Evolutionary conservation across 495 filamentous ascomycete genomes (phyloP).

Genomic region (Lentithecium fluviatile): DNA sequence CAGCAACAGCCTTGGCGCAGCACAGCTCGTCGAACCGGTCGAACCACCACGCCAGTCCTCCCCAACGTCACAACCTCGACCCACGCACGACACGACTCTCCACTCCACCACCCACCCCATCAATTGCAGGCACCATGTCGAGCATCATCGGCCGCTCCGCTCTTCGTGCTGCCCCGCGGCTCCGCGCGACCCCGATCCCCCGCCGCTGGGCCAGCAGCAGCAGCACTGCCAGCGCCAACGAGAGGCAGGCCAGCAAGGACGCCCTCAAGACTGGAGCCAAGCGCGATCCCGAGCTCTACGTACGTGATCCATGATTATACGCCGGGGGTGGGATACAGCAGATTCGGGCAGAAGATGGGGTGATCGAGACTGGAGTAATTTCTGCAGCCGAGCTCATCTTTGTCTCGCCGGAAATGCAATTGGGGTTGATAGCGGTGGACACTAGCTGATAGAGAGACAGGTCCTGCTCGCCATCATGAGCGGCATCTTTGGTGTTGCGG

Average conservation of each 20-base stretch:
- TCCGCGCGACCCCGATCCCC: conserved; percentile 25
- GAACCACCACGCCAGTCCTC: background rate
- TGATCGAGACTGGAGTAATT: too few species aligned
- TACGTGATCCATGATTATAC: conserved; percentile 46
- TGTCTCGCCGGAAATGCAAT: background rate
- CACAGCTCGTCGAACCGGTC: conserved; percentile 12
- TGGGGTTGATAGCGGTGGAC: conserved; percentile 40
- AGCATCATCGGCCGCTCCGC: conserved; percentile 41
- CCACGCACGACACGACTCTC: conserved; percentile 6
- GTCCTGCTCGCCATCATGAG: conserved; percentile 91
- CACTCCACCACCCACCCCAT: conserved; percentile 16
- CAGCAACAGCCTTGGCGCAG: background rate
- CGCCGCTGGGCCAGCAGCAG: conserved; percentile 19
- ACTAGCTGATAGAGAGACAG: conserved; percentile 47
- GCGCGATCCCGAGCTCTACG: conserved; percentile 79
- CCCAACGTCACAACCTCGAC: background rate
- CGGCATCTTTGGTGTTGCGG: conserved; percentile 78
- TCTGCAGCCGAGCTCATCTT: too few species aligned
- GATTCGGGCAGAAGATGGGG: too few species aligned
- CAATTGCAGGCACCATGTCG: conserved; percentile 41
- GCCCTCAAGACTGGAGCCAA: conserved; percentile 65
- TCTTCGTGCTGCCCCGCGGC: conserved; percentile 36
- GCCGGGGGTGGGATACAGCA: too few species aligned
- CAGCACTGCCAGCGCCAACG: conserved; percentile 30
- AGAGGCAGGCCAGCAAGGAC: conserved; percentile 47